A percentile compares a stretch with the other conserved stretches of the same genome.
phyloP scores from a whole-genome alignment of 2,329 filamentous ascomycete species.

The Mariannaea sp. region DNA sequence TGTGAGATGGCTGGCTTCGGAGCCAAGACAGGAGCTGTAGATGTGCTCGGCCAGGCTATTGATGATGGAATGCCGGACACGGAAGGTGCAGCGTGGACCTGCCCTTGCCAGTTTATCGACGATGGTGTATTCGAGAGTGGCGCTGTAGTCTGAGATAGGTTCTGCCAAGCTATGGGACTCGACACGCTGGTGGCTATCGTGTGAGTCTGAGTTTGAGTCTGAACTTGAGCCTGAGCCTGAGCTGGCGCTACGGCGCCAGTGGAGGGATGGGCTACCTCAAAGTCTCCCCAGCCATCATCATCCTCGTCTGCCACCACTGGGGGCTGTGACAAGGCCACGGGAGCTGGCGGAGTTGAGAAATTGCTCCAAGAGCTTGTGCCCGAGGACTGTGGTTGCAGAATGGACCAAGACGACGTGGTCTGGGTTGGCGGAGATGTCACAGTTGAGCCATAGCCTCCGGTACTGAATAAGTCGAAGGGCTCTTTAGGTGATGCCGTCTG shows the following conservation, averaged over 20 bases:
- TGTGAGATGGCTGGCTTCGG: slow-evolving; percentile 8
- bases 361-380: slow-evolving; percentile 27
- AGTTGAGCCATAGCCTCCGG: slow-evolving; percentile 21
- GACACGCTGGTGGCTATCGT: background rate
- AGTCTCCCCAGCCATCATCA: slow-evolving; percentile 71
- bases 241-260: slow-evolving; percentile 23
- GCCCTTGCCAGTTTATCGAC: slow-evolving; percentile 7
- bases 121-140: background rate
- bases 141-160: slow-evolving; percentile 5
- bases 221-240: background rate
- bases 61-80: slow-evolving; percentile 17
- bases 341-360: slow-evolving; percentile 15
- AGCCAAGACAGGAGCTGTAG: slow-evolving; percentile 13
- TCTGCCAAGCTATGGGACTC: slow-evolving; percentile 24
- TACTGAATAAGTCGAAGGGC: slow-evolving; percentile 34
- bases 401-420: slow-evolving; percentile 42
- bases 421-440: slow-evolving; percentile 29
- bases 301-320: slow-evolving; percentile 50
- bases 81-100: background rate
- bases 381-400: slow-evolving; percentile 35
- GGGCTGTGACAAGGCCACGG: slow-evolving; percentile 17
- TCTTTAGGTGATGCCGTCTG: slow-evolving; percentile 32
- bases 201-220: background rate
- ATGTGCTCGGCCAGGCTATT: slow-evolving; percentile 26
- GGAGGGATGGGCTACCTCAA: slow-evolving; percentile 59